phyloP scores from a whole-genome alignment of 2,329 filamentous ascomycete species.

The Cephalotrichum gorgonifer region DNA sequence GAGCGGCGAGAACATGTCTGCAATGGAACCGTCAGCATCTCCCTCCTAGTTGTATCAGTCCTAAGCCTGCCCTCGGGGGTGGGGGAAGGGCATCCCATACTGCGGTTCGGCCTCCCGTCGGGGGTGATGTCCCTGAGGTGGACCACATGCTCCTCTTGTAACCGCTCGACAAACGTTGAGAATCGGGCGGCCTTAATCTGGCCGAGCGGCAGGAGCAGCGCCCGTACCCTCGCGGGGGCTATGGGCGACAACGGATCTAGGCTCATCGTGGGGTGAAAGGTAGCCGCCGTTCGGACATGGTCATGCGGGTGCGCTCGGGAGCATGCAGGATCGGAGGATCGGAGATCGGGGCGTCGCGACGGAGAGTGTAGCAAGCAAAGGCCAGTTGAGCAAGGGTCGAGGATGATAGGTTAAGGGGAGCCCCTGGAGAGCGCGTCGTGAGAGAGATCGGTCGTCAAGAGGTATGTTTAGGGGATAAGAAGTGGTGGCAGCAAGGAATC shows the following conservation, averaged over 20 bases:
- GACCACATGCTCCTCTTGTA: constrained; percentile 72
- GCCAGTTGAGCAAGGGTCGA: too few relatives aligned
- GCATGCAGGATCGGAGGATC: background rate
- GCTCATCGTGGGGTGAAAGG: constrained; percentile 51
- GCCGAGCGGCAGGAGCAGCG: constrained; percentile 76
- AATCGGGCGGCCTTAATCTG: constrained; percentile 78
- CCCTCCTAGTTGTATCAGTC: background rate
- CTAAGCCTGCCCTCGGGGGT: background rate
- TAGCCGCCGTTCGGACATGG: background rate
- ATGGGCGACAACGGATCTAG: constrained; percentile 83
- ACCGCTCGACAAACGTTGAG: constrained; percentile 62
- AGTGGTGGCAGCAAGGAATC: too few relatives aligned
- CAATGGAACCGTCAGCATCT: constrained; percentile 14
- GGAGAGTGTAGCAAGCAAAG: too few relatives aligned
- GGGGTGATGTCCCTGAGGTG: constrained; percentile 78
- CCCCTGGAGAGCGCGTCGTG: too few relatives aligned
- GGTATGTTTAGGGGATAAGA: too few relatives aligned
- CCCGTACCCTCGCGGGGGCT: constrained; percentile 83
- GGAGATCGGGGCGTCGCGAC: too few relatives aligned
- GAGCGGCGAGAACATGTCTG: constrained; percentile 92
- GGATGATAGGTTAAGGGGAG: too few relatives aligned
- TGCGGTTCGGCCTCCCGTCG: constrained; percentile 75
- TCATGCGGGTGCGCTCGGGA: background rate
- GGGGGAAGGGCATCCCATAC: constrained; percentile 47
- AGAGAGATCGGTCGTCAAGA: too few relatives aligned